Conservation (phyloP, 2,329 filamentous ascomycete species). For the Alternaria sp. region DNA sequence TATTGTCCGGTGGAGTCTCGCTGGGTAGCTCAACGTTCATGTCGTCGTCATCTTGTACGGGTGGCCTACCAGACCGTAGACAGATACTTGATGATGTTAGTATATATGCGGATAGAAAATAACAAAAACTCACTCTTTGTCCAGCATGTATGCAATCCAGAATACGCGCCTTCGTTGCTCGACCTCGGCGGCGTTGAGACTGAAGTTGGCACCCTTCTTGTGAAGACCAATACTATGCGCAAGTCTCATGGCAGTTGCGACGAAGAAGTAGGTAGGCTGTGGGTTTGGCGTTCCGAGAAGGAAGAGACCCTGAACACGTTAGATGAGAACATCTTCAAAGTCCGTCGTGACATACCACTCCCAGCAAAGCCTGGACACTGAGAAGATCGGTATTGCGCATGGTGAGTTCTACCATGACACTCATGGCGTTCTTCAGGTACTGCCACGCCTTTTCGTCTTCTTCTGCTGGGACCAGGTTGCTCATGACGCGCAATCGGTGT, state of each 20-base stretch:
- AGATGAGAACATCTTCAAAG: slow-evolving; percentile 9
- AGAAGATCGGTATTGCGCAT: slow-evolving; percentile 96
- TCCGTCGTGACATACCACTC: slow-evolving; percentile 66
- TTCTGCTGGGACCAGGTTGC: slow-evolving; percentile 85
- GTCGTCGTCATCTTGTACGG: slow-evolving; percentile 76
- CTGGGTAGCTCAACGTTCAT: slow-evolving; percentile 98
- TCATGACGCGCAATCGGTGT: slow-evolving; percentile 92
- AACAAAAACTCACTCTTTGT: slow-evolving; percentile 65
- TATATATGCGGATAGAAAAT: background rate
- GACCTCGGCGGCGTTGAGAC: slow-evolving; percentile 89
- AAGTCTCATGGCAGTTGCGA: slow-evolving; percentile 87
- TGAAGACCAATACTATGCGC: slow-evolving; percentile 95
- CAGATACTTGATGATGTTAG: slow-evolving; percentile 60
- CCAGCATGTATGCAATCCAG: slow-evolving; percentile 77
- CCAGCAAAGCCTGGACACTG: slow-evolving; percentile 90
- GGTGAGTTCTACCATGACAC: slow-evolving; percentile 87
- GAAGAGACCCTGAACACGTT: slow-evolving; percentile 70
- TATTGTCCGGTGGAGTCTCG: slow-evolving; percentile 87
- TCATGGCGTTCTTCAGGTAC: slow-evolving; percentile 96
- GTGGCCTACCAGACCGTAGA: slow-evolving; percentile 73
- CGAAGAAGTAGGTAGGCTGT: slow-evolving; percentile 88
- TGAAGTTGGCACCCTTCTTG: slow-evolving; percentile 90
- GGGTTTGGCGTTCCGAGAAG: slow-evolving; percentile 96
- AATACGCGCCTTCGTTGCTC: slow-evolving; percentile 85
- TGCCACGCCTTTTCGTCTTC: slow-evolving; percentile 96